Conservation (phyloP, 23 red algal genomes). For the Gracilariopsis chorda region DNA sequence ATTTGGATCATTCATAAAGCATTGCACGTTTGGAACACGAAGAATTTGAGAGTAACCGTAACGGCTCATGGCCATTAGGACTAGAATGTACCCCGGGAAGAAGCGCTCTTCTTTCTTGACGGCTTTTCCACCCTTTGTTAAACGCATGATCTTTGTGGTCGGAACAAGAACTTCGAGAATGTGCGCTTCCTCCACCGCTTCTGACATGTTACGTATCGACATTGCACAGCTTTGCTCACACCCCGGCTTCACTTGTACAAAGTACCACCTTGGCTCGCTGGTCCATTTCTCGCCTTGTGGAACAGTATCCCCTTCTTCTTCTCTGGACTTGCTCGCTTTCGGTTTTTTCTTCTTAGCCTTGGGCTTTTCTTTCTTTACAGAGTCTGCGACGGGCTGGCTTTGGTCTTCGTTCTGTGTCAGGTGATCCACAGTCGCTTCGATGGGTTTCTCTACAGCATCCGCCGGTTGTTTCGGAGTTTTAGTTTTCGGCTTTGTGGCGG, state of each 20-base stretch:
- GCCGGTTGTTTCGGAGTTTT: neutral
- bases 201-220: conserved; percentile 67
- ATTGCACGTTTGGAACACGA: conserved; percentile 60
- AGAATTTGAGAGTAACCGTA: conserved; percentile 61
- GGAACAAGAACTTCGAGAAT: conserved; percentile 75
- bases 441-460: neutral
- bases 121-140: conserved; percentile 67
- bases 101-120: conserved; percentile 70
- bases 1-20: conserved; percentile 80
- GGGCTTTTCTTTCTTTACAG: neutral
- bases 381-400: neutral
- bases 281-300: conserved; percentile 15
- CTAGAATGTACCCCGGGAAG: conserved; percentile 81
- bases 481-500: neutral
- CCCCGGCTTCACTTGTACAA: conserved; percentile 79
- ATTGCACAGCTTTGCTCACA: conserved; percentile 60
- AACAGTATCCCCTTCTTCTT: neutral
- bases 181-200: conserved; percentile 40
- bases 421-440: neutral
- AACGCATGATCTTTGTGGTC: conserved; percentile 57
- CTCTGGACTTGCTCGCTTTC: neutral
- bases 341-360: neutral
- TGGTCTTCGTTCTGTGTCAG: neutral
- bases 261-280: conserved; percentile 67
- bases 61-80: conserved; percentile 67